Base-by-base conservation (phyloP, 2,329 filamentous ascomycete species). In the Zymoseptoria tritici region DNA sequence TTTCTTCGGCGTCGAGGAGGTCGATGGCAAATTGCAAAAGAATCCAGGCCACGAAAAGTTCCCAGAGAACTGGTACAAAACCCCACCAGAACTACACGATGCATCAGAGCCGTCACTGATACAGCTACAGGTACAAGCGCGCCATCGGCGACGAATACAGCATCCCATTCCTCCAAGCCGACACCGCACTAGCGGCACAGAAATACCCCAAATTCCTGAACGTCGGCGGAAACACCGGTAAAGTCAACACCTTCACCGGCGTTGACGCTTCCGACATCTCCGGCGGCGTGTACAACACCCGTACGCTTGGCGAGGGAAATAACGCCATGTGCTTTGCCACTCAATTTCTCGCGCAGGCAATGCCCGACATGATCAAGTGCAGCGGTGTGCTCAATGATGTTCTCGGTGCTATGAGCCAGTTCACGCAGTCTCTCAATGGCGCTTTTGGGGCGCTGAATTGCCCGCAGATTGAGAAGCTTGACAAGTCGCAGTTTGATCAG, bases 231-330 rank as follows among this genome's bases (percentile, higher is more conserved):
- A 68, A 75, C 67, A 57, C 62, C 13, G 73, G 74, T 46, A 71
- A 67, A 19, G 60, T 63, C 9, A 71, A 75, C 64, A 70, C 69
- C 36, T 75, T 75, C 63, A 66, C 68, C 24, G 72, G 72, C 7
- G 57, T 77, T 29, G 66, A 76, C 57, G 62, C 74, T 4, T 59
- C 52, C 9, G 65, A 76, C 52, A 58, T 78, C 9, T 75, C 73
- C n/a, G 71, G 71, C 9, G 76, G 76, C 22, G 67, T 81, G 0
- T 75, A 77, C 61, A 81, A 79, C 63, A 53, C 57, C 9, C 58
- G 57, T 13, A 63, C 60, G n/a, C 60, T 69, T 1, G 54, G 65
- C 52, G 54, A 67, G 50, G 72, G 70, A 9, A 73, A 76, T 65
- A 74, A 73, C 58, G 67, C 75, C 5, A 63, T 71, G 2, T 76